Conservation (phyloP, 2,329 filamentous ascomycete genomes). For the Laburnicola sp. region DNA sequence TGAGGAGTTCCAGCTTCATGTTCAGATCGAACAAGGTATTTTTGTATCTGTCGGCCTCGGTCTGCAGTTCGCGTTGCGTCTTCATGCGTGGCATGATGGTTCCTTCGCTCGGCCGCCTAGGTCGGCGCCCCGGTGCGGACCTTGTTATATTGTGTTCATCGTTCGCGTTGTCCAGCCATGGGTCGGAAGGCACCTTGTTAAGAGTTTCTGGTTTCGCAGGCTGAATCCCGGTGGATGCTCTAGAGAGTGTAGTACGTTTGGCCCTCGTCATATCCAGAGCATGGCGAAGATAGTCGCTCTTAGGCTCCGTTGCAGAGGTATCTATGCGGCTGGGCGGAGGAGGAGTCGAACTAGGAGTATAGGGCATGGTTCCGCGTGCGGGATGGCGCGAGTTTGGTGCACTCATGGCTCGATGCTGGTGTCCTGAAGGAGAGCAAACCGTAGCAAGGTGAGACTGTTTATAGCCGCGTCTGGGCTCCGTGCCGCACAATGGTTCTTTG, state of each 20-base stretch:
- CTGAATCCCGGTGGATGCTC: constrained; percentile 9
- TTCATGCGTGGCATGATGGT: constrained; percentile 26
- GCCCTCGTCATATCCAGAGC: constrained; percentile 38
- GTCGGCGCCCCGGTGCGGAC: constrained; percentile 26
- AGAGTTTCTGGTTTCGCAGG: constrained; percentile 19
- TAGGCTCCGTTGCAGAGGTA: constrained; percentile 32
- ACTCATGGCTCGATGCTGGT: constrained; percentile 4
- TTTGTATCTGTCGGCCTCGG: constrained; percentile 32
- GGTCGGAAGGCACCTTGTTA: constrained; percentile 31
- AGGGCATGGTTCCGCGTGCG: constrained; percentile 19
- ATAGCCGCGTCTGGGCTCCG: neutral
- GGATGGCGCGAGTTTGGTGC: constrained; percentile 23
- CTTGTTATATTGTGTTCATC: constrained; percentile 25
- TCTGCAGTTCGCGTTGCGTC: constrained; percentile 35
- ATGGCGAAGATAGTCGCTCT: constrained; percentile 38
- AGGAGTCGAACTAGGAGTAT: constrained; percentile 20
- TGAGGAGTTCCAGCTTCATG: constrained; percentile 36
- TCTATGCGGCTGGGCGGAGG: constrained; percentile 17
- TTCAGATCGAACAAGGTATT: constrained; percentile 35
- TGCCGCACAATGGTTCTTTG: constrained; percentile 2
- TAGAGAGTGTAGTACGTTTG: constrained; percentile 24
- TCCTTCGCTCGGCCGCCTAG: constrained; percentile 30
- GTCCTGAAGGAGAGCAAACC: constrained; percentile 8
- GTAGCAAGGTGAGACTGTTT: neutral
- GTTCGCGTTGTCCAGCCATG: constrained; percentile 35